Conservation (phyloP, 768 basidiomycete genomes). For the Xerocomus spinulosus region DNA sequence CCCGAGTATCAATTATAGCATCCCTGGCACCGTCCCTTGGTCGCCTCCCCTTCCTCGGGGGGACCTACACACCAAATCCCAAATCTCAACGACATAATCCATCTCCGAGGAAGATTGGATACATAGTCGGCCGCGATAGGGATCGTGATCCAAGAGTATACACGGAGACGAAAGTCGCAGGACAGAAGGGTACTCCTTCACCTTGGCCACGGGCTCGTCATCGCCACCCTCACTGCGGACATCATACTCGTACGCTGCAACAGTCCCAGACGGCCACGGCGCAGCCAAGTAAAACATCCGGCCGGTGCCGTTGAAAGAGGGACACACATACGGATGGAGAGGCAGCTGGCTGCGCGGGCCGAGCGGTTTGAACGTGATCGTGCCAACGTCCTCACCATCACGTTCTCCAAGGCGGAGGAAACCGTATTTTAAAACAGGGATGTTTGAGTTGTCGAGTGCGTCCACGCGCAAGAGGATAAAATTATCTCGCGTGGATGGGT, state of each 20-base stretch:
- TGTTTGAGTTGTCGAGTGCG: neutral
- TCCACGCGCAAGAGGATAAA: constrained; percentile 7
- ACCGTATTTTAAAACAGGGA: constrained; percentile 6
- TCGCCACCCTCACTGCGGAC: neutral
- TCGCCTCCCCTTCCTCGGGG: no score
- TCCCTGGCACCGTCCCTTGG: no score
- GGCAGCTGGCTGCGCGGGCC: neutral
- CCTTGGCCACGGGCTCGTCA: neutral
- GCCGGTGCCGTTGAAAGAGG: constrained; percentile 14
- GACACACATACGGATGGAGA: neutral
- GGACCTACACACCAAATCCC: constrained; percentile 12
- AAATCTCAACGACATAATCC: constrained; percentile 9
- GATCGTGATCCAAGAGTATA: constrained; percentile 17
- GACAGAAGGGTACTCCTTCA: constrained; percentile 4
- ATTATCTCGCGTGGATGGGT: constrained; percentile 8
- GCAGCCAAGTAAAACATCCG: constrained; percentile 4
- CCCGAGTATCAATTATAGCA: no score
- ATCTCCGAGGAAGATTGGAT: neutral
- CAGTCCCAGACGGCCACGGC: neutral
- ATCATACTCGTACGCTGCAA: constrained; percentile 13
- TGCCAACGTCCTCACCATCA: neutral
- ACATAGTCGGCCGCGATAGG: constrained; percentile 19
- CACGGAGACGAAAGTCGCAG: neutral
- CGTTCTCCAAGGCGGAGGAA: constrained; percentile 2
- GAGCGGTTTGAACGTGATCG: constrained; percentile 6